Evolutionary conservation across 140 eudicot genomes (phyloP).

Genomic region (Stevia rebaudiana): DNA sequence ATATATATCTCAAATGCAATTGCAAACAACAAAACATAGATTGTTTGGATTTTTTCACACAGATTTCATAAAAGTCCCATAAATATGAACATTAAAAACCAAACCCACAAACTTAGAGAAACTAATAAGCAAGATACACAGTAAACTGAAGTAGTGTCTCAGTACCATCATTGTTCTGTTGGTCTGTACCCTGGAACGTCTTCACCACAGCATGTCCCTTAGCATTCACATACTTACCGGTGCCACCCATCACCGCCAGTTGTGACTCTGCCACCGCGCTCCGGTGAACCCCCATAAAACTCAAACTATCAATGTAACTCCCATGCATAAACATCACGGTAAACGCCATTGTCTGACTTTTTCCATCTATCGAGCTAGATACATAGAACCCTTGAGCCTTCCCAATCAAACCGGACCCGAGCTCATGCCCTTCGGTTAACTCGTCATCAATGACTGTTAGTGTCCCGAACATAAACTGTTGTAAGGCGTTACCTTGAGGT

Average conservation of each 20-base stretch:
- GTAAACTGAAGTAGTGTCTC: constrained; percentile 61
- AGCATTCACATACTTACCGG: constrained; percentile 76
- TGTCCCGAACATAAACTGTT: constrained; percentile 88
- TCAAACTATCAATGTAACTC: constrained; percentile 49
- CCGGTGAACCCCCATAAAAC: constrained; percentile 68
- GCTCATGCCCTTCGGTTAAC: constrained; percentile 73
- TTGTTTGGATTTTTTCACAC: too few relatives aligned
- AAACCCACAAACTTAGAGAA: constrained; percentile 25
- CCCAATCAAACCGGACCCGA: constrained; percentile 60
- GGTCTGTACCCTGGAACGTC: constrained; percentile 42
- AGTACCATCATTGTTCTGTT: constrained; percentile 63
- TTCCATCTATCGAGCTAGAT: constrained; percentile 59
- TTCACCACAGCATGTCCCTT: constrained; percentile 62
- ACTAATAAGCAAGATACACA: constrained; percentile 62
- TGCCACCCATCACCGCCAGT: constrained; percentile 76
- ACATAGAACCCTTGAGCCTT: constrained; percentile 80
- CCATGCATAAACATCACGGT: constrained; percentile 62
- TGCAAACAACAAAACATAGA: too few relatives aligned
- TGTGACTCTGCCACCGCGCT: constrained; percentile 61
- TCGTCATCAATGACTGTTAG: constrained; percentile 75
- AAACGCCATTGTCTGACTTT: constrained; percentile 72
- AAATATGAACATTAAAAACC: neutral
- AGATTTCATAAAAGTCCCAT: too few relatives aligned
- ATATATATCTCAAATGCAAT: too few relatives aligned
- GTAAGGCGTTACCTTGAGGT: constrained; percentile 50